These are phyloP conservation scores for Russula ochroleuca DNA, from an alignment of 768 basidiomycete genomes.

Conservation along the genomic window DNA sequence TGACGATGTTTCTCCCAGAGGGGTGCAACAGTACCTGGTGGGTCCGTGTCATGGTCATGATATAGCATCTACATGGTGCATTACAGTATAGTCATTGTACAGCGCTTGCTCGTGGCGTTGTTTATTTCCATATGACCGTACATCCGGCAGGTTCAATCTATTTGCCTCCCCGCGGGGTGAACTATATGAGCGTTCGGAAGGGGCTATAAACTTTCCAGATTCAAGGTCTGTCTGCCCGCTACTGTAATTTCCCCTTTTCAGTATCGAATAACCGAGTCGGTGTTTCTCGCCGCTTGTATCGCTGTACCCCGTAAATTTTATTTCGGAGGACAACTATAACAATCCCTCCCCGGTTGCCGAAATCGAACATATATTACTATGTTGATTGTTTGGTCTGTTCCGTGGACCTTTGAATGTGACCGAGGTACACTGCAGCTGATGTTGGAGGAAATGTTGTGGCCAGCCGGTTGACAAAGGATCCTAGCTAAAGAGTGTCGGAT, in stretches of 20 bases:
- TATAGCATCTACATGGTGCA: too few relatives aligned
- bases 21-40: too few relatives aligned
- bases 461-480: not conserved
- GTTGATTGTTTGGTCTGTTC: constrained; percentile 37
- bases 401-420: not conserved
- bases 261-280: not conserved
- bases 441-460: not conserved
- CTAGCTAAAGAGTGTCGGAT: not conserved
- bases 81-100: too few relatives aligned
- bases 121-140: too few relatives aligned
- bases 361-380: constrained; percentile 34
- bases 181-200: too few relatives aligned
- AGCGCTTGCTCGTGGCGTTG: too few relatives aligned
- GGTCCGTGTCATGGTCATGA: too few relatives aligned
- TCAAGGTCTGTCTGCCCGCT: not conserved
- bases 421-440: not conserved
- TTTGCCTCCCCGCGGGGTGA: too few relatives aligned
- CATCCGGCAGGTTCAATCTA: too few relatives aligned
- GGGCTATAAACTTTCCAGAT: not conserved
- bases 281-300: not conserved
- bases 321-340: constrained; percentile 10
- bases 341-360: constrained; percentile 15
- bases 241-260: not conserved
- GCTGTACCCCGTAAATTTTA: not conserved
- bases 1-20: too few relatives aligned